Evolutionary conservation across 441 rosid species (phyloP).

Genomic region (Heliophila coronopifolia): DNA sequence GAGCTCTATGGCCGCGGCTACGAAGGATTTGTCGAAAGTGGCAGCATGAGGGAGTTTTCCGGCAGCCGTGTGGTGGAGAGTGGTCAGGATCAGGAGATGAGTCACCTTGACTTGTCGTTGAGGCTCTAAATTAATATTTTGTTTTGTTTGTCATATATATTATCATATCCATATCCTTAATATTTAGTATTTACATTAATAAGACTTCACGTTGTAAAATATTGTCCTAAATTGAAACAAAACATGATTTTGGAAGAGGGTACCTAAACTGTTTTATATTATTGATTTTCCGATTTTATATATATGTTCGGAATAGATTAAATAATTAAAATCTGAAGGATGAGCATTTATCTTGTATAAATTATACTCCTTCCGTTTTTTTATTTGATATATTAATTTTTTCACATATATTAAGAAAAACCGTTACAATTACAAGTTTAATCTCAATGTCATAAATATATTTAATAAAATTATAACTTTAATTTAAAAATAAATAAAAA

Average conservation of each 20-base stretch:
- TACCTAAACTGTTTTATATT: no score
- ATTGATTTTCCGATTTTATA: no score
- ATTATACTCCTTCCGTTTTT: no score
- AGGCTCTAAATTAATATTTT: constrained; percentile 41
- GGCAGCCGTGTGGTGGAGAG: constrained; percentile 34
- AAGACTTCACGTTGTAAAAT: constrained; percentile 12
- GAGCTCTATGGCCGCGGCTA: constrained; percentile 32
- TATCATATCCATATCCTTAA: constrained; percentile 24
- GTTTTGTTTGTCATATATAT: constrained; percentile 14
- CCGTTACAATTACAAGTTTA: no score
- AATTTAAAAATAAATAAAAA: no score
- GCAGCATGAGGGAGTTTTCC: constrained; percentile 11
- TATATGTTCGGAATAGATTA: not conserved
- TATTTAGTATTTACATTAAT: constrained; percentile 11
- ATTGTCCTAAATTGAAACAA: constrained; percentile 17
- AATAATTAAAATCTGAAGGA: not conserved
- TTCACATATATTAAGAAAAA: no score
- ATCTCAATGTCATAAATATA: no score
- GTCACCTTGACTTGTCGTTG: constrained; percentile 72
- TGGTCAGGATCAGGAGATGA: constrained; percentile 52
- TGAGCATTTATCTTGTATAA: no score
- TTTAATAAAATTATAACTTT: no score
- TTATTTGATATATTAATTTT: no score
- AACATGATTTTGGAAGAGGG: not conserved
- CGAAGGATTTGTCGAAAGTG: constrained; percentile 27